Evolutionary conservation across 495 filamentous ascomycete genomes (phyloP).

Genomic region (Trichocladium uniseriatum): DNA sequence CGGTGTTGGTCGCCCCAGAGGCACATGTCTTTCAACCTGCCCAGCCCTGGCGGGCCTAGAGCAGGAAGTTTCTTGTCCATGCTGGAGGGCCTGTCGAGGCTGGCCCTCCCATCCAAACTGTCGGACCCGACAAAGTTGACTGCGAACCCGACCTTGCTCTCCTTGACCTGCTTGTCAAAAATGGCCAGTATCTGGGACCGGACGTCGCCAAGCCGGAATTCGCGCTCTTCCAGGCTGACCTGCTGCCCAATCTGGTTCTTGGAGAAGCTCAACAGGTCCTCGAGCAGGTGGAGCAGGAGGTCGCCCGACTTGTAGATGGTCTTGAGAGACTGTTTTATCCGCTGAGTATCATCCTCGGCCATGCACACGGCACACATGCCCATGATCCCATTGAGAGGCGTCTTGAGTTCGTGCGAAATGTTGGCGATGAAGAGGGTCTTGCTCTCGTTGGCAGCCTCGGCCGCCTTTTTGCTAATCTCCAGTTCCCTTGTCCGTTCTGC

Average conservation of each 20-base stretch:
- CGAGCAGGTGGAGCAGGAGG: constrained; percentile 75
- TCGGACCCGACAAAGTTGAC: constrained; percentile 57
- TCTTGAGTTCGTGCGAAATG: constrained; percentile 90
- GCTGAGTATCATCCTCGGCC: constrained; percentile 69
- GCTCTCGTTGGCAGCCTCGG: constrained; percentile 86
- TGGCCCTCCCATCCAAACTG: constrained; percentile 23
- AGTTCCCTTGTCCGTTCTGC: constrained; percentile 72
- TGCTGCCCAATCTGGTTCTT: constrained; percentile 85
- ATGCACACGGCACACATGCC: constrained; percentile 90
- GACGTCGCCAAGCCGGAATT: constrained; percentile 73
- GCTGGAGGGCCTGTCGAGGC: constrained; percentile 22
- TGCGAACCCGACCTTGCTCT: constrained; percentile 60
- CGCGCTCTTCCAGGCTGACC: constrained; percentile 69
- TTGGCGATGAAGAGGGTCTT: constrained; percentile 95
- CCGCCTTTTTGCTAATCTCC: constrained; percentile 81
- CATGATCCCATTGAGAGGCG: constrained; percentile 84
- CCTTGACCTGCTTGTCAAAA: constrained; percentile 79
- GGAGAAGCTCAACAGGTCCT: constrained; percentile 82
- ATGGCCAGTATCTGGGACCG: constrained; percentile 70
- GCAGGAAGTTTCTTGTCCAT: constrained; percentile 34
- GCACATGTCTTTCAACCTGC: constrained; percentile 58
- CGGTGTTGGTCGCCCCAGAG: constrained; percentile 88
- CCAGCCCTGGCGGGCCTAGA: constrained; percentile 51
- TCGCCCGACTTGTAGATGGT: constrained; percentile 89
- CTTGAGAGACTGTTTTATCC: constrained; percentile 71